These are phyloP conservation scores for Colletotrichum cuscutae DNA, from an alignment of 2,329 filamentous ascomycete species.

Conservation along the genomic window DNA sequence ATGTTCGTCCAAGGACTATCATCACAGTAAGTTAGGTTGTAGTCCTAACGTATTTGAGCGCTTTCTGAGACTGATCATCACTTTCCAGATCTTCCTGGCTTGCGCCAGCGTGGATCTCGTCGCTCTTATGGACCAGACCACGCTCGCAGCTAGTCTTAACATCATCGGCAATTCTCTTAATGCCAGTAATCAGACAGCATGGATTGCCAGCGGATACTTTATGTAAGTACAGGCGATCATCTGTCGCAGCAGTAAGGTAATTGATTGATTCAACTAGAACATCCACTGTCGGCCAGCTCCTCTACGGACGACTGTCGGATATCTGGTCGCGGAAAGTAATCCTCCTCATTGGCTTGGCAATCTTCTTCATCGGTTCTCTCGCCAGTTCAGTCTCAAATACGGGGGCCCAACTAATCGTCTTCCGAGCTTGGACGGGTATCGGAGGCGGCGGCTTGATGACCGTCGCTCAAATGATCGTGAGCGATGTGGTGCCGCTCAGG, in stretches of 20 bases:
- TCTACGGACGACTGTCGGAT: conserved; percentile 57
- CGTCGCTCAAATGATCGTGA: conserved; percentile 57
- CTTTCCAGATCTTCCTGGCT: conserved; percentile 63
- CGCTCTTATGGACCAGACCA: conserved; percentile 68
- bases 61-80: neutral
- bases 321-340: conserved; percentile 58
- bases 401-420: conserved; percentile 52
- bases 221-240: conserved; percentile 50
- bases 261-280: conserved; percentile 42
- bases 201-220: conserved; percentile 67
- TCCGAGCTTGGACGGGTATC: conserved; percentile 55
- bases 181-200: conserved; percentile 60
- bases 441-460: conserved; percentile 54
- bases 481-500: conserved; percentile 59
- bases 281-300: conserved; percentile 57
- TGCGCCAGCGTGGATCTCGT: conserved; percentile 65
- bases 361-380: conserved; percentile 56
- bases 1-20: conserved; percentile 60
- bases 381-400: conserved; percentile 54
- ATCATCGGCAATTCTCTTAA: conserved; percentile 63
- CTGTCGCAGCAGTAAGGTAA: neutral
- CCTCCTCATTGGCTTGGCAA: conserved; percentile 48
- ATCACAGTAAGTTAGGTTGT: conserved; percentile 53
- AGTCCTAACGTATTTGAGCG: too few relatives aligned
- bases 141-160: conserved; percentile 63